A percentile compares a stretch with the other conserved stretches of the same genome.
Conservation (phyloP, 2,329 filamentous ascomycete species). For the Fusarium albosuccineum region DNA sequence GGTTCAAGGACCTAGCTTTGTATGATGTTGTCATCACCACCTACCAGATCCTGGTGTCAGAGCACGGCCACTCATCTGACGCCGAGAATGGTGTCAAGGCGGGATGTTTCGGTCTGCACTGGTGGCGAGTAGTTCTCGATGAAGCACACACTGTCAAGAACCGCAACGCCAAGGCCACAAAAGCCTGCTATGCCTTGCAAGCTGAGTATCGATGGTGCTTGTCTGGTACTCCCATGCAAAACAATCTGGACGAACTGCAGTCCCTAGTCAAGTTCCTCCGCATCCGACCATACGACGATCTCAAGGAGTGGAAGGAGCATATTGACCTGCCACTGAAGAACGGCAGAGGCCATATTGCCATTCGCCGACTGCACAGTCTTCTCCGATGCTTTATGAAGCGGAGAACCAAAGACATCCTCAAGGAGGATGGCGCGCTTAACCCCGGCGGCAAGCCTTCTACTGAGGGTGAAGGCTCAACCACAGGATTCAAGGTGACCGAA, state of each 20-base stretch:
- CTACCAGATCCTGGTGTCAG: conserved; percentile 94
- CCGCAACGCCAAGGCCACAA: conserved; percentile 93
- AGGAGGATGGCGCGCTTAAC: conserved; percentile 84
- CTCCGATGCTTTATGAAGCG: conserved; percentile 97
- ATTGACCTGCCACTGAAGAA: conserved; percentile 93
- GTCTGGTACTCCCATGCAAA: conserved; percentile 97
- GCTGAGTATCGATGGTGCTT: conserved; percentile 96
- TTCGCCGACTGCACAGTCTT: conserved; percentile 85
- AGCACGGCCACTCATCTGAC: conserved; percentile 79
- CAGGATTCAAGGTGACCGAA: conserved; percentile 90
- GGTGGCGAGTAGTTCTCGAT: conserved; percentile 95
- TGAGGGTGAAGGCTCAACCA: conserved; percentile 66
- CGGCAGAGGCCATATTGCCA: conserved; percentile 88
- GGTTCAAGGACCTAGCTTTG: conserved; percentile 78
- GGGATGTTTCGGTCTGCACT: conserved; percentile 91
- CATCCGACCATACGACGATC: conserved; percentile 90
- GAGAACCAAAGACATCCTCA: conserved; percentile 97
- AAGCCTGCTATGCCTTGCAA: conserved; percentile 87
- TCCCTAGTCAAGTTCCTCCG: conserved; percentile 92
- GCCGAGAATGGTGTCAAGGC: conserved; percentile 73
- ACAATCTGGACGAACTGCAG: conserved; percentile 96
- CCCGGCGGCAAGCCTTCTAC: conserved; percentile 75
- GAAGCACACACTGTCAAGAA: conserved; percentile 99
- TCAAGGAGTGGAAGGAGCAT: conserved; percentile 89
- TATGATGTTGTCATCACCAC: conserved; percentile 98